phyloP scores from a whole-genome alignment of 495 filamentous ascomycete species.

The Neurospora pannonica region DNA sequence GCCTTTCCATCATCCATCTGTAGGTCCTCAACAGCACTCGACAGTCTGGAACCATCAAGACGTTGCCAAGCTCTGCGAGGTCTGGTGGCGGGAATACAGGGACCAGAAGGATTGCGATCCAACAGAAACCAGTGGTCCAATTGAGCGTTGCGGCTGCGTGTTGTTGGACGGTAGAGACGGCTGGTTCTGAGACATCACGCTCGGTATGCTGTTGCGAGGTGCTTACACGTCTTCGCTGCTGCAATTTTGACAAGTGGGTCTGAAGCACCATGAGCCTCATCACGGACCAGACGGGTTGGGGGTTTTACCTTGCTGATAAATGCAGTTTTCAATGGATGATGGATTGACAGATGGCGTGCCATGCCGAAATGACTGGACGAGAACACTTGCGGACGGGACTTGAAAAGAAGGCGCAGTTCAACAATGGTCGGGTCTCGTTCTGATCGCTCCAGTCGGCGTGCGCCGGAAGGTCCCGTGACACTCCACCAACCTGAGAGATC shows the following conservation, averaged over 20 bases:
- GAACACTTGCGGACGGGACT: background rate
- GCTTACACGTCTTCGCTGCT: background rate
- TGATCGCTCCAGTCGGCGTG: background rate
- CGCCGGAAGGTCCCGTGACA: slow-evolving; percentile 9
- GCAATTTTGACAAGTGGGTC: background rate
- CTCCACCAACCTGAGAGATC: background rate
- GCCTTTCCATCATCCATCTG: background rate
- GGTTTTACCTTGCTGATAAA: background rate
- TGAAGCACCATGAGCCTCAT: background rate
- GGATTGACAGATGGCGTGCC: background rate
- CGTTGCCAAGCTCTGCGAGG: background rate
- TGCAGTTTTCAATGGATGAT: background rate
- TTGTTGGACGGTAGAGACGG: background rate
- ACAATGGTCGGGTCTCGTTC: background rate
- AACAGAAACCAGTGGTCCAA: background rate
- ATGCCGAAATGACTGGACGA: background rate
- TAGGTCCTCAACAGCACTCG: background rate
- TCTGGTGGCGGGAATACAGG: background rate
- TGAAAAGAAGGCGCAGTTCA: background rate
- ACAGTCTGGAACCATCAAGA: background rate
- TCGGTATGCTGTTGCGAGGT: background rate
- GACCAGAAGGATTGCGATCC: background rate
- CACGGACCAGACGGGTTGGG: background rate
- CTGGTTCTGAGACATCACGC: background rate
- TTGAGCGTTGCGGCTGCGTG: background rate